Percentiles rank a stretch among this genome's conserved stretches.
phyloP scores from a whole-genome alignment of 768 basidiomycete genomes.

The Termitomyces sp. region DNA sequence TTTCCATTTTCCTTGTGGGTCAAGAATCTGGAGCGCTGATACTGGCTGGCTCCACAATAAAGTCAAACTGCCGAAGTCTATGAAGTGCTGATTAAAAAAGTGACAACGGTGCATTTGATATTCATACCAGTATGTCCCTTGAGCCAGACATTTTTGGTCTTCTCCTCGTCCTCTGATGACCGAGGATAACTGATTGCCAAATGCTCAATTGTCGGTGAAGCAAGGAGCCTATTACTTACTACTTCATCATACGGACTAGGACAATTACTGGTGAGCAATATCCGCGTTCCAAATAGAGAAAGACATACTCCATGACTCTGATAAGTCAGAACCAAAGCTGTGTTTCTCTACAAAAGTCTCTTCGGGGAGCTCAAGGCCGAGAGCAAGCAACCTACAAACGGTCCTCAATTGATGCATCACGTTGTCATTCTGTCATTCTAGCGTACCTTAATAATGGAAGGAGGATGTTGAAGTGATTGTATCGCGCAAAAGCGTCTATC shows the following conservation, averaged over 20 bases:
- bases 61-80: conserved; percentile 42
- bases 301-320: conserved; percentile 32
- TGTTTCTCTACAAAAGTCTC: conserved; percentile 39
- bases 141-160: too few species aligned
- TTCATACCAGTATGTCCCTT: conserved; percentile 44
- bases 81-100: background rate
- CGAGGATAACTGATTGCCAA: conserved; percentile 33
- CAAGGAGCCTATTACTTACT: conserved; percentile 24
- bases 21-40: conserved; percentile 41
- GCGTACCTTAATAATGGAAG: conserved; percentile 31
- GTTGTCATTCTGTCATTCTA: too few species aligned
- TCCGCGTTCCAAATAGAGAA: background rate
- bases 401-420: background rate
- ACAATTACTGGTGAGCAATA: background rate
- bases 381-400: conserved; percentile 26
- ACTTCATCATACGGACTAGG: conserved; percentile 45
- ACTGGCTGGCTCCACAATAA: conserved; percentile 49
- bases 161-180: conserved; percentile 35
- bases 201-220: background rate
- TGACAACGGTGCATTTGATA: background rate
- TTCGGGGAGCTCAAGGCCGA: conserved; percentile 43
- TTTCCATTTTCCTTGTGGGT: conserved; percentile 38
- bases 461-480: conserved; percentile 34
- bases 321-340: conserved; percentile 25
- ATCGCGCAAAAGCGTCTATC: conserved; percentile 28